phyloP scores from a whole-genome alignment of 23 red algal genomes.

The Chondrus crispus region DNA sequence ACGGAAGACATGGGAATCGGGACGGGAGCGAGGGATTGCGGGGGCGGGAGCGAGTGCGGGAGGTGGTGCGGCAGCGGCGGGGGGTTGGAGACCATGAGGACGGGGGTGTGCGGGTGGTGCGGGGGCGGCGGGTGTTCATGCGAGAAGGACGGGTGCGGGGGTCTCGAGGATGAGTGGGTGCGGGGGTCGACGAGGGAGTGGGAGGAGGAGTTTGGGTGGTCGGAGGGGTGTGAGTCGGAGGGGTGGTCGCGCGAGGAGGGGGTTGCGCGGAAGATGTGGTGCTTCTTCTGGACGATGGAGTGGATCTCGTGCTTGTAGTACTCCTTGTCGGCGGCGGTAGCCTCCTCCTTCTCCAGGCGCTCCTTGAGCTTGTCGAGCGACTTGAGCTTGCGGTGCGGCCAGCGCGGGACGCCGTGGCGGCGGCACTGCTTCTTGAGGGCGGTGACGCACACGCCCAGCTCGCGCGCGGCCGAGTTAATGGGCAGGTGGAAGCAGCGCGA shows the following conservation, averaged over 20 bases:
- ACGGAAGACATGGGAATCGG: not conserved
- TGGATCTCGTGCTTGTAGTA: constrained; percentile 75
- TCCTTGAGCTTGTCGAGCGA: constrained; percentile 84
- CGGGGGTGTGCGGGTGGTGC: not conserved
- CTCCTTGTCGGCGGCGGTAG: constrained; percentile 73
- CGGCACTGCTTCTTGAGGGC: constrained; percentile 88
- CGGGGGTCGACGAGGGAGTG: not conserved
- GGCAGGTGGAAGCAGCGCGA: constrained; percentile 73
- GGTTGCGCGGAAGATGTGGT: constrained; percentile 49
- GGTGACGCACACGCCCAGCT: constrained; percentile 83
- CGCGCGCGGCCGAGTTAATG: constrained; percentile 72
- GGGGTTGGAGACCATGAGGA: not conserved
- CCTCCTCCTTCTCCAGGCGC: constrained; percentile 72
- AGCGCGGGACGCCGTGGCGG: constrained; percentile 65
- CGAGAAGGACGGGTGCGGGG: not conserved
- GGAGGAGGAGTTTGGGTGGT: not conserved
- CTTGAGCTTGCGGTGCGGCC: constrained; percentile 83
- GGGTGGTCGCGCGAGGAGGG: not conserved
- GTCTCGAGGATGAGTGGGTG: not conserved
- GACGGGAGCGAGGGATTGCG: not conserved
- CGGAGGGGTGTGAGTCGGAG: not conserved
- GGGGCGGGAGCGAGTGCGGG: not conserved
- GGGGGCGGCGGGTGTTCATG: too few species aligned
- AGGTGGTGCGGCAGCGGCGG: not conserved
- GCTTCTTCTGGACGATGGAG: constrained; percentile 72